Evolutionary conservation across 805 yeast species (phyloP), one percentile per base, ranked within the genome.

Genomic region (Deakozyma indianensis): DNA sequence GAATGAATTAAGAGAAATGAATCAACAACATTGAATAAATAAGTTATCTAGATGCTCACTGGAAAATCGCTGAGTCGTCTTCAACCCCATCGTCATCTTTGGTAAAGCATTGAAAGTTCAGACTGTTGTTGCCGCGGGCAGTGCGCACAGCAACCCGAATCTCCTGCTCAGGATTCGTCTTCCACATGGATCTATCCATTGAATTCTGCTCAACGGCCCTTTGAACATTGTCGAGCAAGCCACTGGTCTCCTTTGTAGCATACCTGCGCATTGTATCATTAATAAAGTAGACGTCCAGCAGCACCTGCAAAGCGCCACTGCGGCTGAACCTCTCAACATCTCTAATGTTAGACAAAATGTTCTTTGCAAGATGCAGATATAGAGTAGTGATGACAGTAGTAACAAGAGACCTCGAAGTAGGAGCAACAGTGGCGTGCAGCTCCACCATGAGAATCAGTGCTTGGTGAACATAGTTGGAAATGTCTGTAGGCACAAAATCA

Each of bases 281-380:
- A 55, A 75, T 66, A 51, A 76, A 75, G 53, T 74, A 75, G 23
- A 76, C 53, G 52, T 77, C 83, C 2, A 77, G 69, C 0, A 71
- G 64, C 1, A 69, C 64, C 55, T 77, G 82, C 45, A 71, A 58
- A 38, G 71, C 56, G 1, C 78, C 78, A 27, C 66, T 70, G 5
- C 66, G 58, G 0, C 74, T 67, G 35, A 74, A 64, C 14, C 59
- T 56, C 25, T 74, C 75, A 4, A 73, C 54, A 25, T 65, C 70
- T 22, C 73, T 67, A 48, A 65, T 62, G 32, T 47, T 61, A 47
- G 62, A 68, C 55, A 63, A 63, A 49, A 65, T 57, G n/a, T 60
- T 53, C 47, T 58, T 59, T 25, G 54, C 64, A 38, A 62, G 59
- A 55, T 63, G 71, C 42, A 61, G 70, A 59, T 56, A 68, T 45